Evolutionary conservation across 305 asterid genomes (phyloP), one percentile per base, ranked within the genome.

Genomic region (Andrographis paniculata): DNA sequence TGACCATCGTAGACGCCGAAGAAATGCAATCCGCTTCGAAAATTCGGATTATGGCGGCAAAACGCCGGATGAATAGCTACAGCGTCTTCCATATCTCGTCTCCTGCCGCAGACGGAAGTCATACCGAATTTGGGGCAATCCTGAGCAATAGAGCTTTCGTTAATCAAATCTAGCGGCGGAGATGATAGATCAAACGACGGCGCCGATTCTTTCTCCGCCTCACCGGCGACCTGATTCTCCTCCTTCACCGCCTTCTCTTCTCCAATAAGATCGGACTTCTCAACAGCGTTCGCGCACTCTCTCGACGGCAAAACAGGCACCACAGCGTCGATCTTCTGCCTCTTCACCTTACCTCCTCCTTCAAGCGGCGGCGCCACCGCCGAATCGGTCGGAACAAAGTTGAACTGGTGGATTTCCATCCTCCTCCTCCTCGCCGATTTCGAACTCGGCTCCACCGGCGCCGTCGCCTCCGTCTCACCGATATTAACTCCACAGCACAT

Each of bases 51-150:
- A n/a, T 14, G 55, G 6, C 56, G 59, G 52, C 62, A 45, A 9
- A 85, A 73, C 0, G 63, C 63, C 11, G 94, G 88, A 37, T 68
- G 86, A 55, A 76, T 62, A 0, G 95, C 80, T 1, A 85, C 86
- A 0, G 93, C 80, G 52, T 89, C 98, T 77, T 89, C 98, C 98
- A 89, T 89, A 16, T 89, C 98, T 39, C 93, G 61, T 17, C 98
- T 66, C 64, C 95, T 70, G 11, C 98, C 98, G 42, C 98, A 85
- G 22, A 89, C 80, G 6, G 94, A 85, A 0, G 93, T 85, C 70
- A 37, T 55, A 0, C 98, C 95, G 51, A 68, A 89, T 39, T 78
- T 89, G 2, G 86, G 82, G 1, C 8, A 42, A 22, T 63, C 79
- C 22, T 45, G 14, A 2, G 54, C 33, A 41, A 15, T 17, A 14